Evolutionary conservation across 371 early-diverging fungal species (phyloP).

Genomic region (Actinomucor elegans): DNA sequence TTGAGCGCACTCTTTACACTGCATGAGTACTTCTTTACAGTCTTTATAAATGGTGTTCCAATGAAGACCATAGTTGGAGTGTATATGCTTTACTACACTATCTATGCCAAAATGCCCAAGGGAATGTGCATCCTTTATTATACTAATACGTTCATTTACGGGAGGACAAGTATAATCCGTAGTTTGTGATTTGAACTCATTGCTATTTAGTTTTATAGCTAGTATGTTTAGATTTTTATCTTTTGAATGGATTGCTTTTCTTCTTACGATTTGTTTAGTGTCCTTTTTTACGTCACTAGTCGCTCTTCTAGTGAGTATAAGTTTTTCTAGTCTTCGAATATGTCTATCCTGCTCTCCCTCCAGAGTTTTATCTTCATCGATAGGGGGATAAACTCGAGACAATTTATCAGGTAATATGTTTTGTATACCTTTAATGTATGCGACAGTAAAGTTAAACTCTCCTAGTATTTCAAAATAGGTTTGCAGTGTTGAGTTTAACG

Average conservation of each 20-base stretch:
- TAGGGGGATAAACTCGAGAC: neutral
- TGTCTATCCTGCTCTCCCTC: slow-evolving; percentile 1
- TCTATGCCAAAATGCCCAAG: slow-evolving; percentile 6
- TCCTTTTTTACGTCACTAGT: too few relatives aligned
- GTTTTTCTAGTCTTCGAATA: neutral
- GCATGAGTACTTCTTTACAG: neutral
- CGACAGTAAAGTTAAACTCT: neutral
- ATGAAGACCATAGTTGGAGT: neutral
- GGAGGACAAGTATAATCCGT: slow-evolving; percentile 6
- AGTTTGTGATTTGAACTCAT: neutral
- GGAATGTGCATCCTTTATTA: neutral
- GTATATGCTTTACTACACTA: neutral
- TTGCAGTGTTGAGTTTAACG: slow-evolving; percentile 1
- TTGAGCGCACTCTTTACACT: neutral
- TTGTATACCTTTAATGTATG: neutral
- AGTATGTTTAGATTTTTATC: slow-evolving; percentile 5
- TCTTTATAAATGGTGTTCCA: slow-evolving; percentile 8
- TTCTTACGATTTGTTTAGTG: neutral
- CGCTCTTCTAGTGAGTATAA: neutral
- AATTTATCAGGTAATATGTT: neutral
- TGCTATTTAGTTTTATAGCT: slow-evolving; percentile 3
- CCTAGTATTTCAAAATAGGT: neutral
- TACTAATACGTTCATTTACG: neutral
- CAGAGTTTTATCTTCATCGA: slow-evolving; percentile 1
- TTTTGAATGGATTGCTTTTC: neutral